Base-by-base conservation (phyloP, 2,329 filamentous ascomycete genomes). In the Verticillium nonalfalfae region DNA sequence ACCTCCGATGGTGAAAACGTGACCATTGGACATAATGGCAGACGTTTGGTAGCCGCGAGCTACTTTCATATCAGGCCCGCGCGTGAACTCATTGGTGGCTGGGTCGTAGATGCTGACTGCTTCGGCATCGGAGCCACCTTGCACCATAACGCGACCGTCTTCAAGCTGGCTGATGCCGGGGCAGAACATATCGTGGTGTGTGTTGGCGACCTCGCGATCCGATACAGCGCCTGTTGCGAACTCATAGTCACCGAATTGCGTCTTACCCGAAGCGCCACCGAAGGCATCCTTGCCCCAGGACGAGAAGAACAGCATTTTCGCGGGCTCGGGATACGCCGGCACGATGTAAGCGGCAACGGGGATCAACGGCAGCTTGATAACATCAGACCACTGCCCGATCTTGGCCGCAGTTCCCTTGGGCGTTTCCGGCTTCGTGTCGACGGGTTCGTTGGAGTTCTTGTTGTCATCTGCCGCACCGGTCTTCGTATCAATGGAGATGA, bases 1-100 rank as follows among this genome's bases (percentile, higher is more conserved):
- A 4, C 85, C 85, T 18, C 85, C 85, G 40, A 87, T 85, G 13
- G 76, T 79, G 69, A 87, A 87, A 31, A 86, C 76, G 0, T 77
- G 73, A 4, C 84, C 84, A 62, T 84, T 77, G 0, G 82, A 81
- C 1, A 78, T 67, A 0, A 79, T 83, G 0, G 78, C 72, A 0
- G 79, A 78, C 0, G 82, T 71, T 58, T 87, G 84, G 62, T 86
- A 84, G 7, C 82, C 81, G 31, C 83, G 79, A 7, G 72, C 65
- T 21, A 81, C 72, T 14, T 73, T 69, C 80, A 85, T 80, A 58
- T 76, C 65, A 0, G 75, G 70, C 1, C 69, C 77, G 4, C 68
- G 65, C 4, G 67, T 69, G 76, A 80, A 85, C 1, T 59, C 62
- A 33, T 75, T 68, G 10, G 69, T 72, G 0, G 62, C 65, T 0